A percentile compares a stretch with the other conserved stretches of the same genome.
These are phyloP conservation scores for Metschnikowia corniflorae DNA, from an alignment of 805 yeast species.

Conservation along the genomic window DNA sequence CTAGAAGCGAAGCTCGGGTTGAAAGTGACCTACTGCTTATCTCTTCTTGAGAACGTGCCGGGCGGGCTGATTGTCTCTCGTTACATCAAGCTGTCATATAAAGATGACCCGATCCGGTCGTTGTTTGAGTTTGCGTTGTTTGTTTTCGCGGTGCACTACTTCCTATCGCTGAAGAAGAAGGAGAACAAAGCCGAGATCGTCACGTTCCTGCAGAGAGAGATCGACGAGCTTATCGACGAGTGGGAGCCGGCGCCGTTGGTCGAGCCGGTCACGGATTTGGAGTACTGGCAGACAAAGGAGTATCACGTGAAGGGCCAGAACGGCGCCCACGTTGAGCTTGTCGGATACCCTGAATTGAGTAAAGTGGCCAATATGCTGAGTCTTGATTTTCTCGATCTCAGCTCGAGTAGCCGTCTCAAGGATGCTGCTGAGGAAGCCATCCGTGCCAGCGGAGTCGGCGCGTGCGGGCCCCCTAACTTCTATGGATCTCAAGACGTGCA, in stretches of 20 bases:
- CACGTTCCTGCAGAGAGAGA: slow-evolving; percentile 55
- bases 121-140: slow-evolving; percentile 72
- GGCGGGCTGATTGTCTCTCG: slow-evolving; percentile 59
- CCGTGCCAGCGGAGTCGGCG: slow-evolving; percentile 83
- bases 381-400: slow-evolving; percentile 66
- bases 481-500: slow-evolving; percentile 95
- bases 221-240: slow-evolving; percentile 79
- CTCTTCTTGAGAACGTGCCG: slow-evolving; percentile 41
- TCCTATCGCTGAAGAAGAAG: slow-evolving; percentile 71
- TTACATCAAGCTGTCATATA: slow-evolving; percentile 82
- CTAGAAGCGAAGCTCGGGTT: slow-evolving; percentile 31
- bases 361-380: slow-evolving; percentile 65
- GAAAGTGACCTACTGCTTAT: slow-evolving; percentile 33
- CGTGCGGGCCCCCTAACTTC: slow-evolving; percentile 97
- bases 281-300: slow-evolving; percentile 58
- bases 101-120: slow-evolving; percentile 91
- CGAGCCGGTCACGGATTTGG: slow-evolving; percentile 46
- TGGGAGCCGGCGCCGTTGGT: slow-evolving; percentile 92
- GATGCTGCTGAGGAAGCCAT: slow-evolving; percentile 57
- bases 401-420: slow-evolving; percentile 44
- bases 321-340: slow-evolving; percentile 35
- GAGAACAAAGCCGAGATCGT: slow-evolving; percentile 71
- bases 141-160: slow-evolving; percentile 80
- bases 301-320: slow-evolving; percentile 61
- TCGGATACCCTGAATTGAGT: slow-evolving; percentile 23